Percentiles rank a stretch among this genome's conserved stretches.
Evolutionary conservation across 208 protist genomes (phyloP).

Genomic region (Phytomonas francai): DNA sequence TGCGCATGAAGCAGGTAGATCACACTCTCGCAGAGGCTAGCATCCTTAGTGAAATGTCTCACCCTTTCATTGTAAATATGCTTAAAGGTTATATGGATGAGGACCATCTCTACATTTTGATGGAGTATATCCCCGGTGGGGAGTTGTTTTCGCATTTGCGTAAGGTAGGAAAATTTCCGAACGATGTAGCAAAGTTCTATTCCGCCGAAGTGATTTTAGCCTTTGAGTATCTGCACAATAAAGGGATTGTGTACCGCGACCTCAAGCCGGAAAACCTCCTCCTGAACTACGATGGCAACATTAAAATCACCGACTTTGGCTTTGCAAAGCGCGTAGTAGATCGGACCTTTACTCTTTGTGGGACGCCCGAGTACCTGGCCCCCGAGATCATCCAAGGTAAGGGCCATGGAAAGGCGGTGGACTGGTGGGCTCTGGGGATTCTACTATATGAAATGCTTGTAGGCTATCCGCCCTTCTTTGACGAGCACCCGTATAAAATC

Average conservation of each 20-base stretch:
- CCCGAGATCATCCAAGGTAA: constrained; percentile 85
- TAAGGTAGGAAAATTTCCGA: constrained; percentile 85
- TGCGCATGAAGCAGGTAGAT: constrained; percentile 89
- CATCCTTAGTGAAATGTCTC: constrained; percentile 88
- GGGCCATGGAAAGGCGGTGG: constrained; percentile 74
- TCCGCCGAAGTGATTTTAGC: constrained; percentile 82
- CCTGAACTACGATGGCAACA: constrained; percentile 68
- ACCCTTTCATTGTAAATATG: constrained; percentile 94
- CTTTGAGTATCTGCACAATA: constrained; percentile 82
- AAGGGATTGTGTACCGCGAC: constrained; percentile 81
- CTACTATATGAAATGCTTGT: constrained; percentile 89
- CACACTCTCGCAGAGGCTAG: constrained; percentile 92
- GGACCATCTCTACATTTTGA: constrained; percentile 88
- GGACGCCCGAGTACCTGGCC: constrained; percentile 82
- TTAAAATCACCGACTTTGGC: constrained; percentile 88
- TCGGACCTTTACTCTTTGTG: constrained; percentile 78
- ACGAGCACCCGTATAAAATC: constrained; percentile 88
- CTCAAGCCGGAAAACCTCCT: constrained; percentile 88
- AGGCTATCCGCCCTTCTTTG: constrained; percentile 87
- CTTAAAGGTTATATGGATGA: constrained; percentile 94
- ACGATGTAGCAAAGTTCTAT: constrained; percentile 92
- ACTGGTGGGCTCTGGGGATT: constrained; percentile 89
- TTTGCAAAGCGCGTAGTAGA: constrained; percentile 81
- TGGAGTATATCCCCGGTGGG: constrained; percentile 92
- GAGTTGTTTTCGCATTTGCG: constrained; percentile 91